Evolutionary conservation across 2,329 filamentous ascomycete genomes (phyloP).

Genomic region (Dendrostoma leiphaemia): DNA sequence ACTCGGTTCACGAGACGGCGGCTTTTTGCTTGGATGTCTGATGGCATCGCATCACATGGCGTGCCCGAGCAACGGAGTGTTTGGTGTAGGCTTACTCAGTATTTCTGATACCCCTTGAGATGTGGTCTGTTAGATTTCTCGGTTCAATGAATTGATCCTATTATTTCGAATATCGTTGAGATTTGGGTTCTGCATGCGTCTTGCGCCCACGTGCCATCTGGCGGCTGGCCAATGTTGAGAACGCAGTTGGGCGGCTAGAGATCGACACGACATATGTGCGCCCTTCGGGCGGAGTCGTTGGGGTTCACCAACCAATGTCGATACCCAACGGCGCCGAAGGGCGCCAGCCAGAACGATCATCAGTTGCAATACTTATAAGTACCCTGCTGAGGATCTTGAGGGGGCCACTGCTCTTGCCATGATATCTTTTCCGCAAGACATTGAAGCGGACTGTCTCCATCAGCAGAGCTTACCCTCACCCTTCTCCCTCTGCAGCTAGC

Average conservation of each 20-base stretch:
- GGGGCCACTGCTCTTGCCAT: too few species aligned
- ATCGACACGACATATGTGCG: not conserved
- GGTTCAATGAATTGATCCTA: conserved; percentile 1
- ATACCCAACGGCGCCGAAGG: not conserved
- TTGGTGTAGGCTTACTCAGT: conserved; percentile 17
- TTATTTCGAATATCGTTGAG: not conserved
- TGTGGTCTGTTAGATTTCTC: conserved; percentile 1
- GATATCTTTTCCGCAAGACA: too few species aligned
- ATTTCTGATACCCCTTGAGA: conserved; percentile 17
- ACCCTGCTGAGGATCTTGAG: too few species aligned
- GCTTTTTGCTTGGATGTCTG: not conserved
- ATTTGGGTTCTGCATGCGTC: too few species aligned
- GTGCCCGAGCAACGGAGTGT: not conserved
- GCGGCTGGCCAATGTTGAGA: not conserved
- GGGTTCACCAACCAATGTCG: not conserved
- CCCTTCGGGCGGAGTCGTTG: conserved; percentile 1
- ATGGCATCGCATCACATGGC: not conserved
- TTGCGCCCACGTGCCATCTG: too few species aligned
- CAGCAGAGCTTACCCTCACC: too few species aligned
- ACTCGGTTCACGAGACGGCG: not conserved
- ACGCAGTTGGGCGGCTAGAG: not conserved
- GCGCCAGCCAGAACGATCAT: not conserved
- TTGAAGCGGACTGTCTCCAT: too few species aligned
- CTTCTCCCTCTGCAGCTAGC: not conserved
- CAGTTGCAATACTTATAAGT: not conserved